Base-by-base conservation (phyloP, 192 early-diverging fungal genomes). In the Dissophora ornata region DNA sequence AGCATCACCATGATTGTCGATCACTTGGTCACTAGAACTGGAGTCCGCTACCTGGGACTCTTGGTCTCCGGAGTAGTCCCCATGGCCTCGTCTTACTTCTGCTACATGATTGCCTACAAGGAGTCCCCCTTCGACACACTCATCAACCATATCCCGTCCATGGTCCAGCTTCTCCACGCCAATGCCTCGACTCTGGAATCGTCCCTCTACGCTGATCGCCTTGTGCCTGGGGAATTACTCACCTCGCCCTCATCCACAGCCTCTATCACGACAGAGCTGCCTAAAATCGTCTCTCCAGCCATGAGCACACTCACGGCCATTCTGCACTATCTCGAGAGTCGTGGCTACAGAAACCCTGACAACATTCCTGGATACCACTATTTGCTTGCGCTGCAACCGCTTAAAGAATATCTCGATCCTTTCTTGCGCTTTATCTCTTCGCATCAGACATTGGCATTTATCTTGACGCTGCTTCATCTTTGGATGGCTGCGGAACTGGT, bases 41-140 rank as follows among this genome's bases (percentile, higher is more conserved):
- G 58, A 5, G 34, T 73, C 25, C 69, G 69, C 34, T 64, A 60
- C n/a, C 34, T 73, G 34, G 61, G 53, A 15, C 18, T 63, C 4
- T 16, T 73, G 42, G 4, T 51, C n/a, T 33, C 61, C 1, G 69
- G 28, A 0, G 36, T 73, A 18, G 69, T 73, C n/a, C 69, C 69
- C 9, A n/a, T 73, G 3, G 69, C 69, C 1, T 48, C 46, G 4
- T 56, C 46, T 15, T 62, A 73, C 21, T 57, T 73, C 13, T 38
- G 53, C 48, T 73, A 73, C 69, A 64, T 63, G 40, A 50, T 73
- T 38, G 60, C 69, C 38, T 73, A 73, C 47, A 64, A 58, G 2
- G 69, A 73, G 36, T 64, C 69, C 12, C 61, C 69, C n/a, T 15
- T 73, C 46, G 52, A 64, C 48, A 64, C 61, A 1, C 26, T 73